Percentiles rank a stretch among this genome's conserved stretches.
phyloP scores from a whole-genome alignment of 2,329 filamentous ascomycete genomes.

The Aphanoascus verrucosus region DNA sequence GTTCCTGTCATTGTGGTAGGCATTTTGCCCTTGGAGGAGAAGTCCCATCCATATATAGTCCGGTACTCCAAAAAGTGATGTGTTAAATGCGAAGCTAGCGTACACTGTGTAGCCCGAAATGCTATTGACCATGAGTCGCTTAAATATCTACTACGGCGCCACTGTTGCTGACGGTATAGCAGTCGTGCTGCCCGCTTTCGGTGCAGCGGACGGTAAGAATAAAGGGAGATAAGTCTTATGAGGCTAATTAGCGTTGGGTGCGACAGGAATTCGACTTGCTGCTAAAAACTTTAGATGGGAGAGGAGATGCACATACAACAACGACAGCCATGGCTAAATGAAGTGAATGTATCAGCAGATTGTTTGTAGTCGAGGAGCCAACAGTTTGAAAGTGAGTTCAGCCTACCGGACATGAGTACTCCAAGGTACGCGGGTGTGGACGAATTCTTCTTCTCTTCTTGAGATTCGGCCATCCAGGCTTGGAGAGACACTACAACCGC shows the following conservation, averaged over 20 bases:
- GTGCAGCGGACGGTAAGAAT: slow-evolving; percentile 48
- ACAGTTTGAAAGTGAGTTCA: background rate
- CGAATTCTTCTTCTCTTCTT: slow-evolving; percentile 47
- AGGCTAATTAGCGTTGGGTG: slow-evolving; percentile 10
- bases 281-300: background rate
- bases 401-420: slow-evolving; percentile 67
- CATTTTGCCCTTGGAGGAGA: too few relatives aligned
- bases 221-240: slow-evolving; percentile 52
- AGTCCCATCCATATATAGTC: too few relatives aligned
- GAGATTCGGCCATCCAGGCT: slow-evolving; percentile 39
- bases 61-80: too few relatives aligned
- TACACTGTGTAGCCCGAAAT: too few relatives aligned
- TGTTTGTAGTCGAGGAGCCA: background rate
- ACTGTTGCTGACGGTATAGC: slow-evolving; percentile 31
- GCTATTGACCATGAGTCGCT: too few relatives aligned
- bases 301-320: slow-evolving; percentile 32
- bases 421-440: slow-evolving; percentile 63
- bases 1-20: too few relatives aligned
- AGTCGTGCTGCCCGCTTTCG: slow-evolving; percentile 26
- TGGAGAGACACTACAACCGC: slow-evolving; percentile 40
- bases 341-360: background rate
- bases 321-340: slow-evolving; percentile 49
- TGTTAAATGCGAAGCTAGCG: too few relatives aligned
- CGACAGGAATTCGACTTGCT: background rate
- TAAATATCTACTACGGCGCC: background rate